phyloP scores from a whole-genome alignment of 208 protist species.

The Leptomonas pyrrhocoris region DNA sequence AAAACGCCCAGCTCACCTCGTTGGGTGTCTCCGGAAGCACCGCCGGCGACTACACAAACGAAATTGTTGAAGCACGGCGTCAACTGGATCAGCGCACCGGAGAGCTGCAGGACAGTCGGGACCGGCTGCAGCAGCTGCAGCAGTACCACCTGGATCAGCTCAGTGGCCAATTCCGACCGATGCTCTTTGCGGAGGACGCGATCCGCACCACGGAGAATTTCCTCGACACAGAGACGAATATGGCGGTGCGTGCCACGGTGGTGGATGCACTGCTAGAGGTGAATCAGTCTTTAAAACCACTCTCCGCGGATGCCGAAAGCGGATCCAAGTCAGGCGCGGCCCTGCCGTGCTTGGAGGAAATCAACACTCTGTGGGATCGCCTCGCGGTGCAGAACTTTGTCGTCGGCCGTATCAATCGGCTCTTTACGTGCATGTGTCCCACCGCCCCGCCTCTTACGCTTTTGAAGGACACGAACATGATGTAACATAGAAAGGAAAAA shows the following conservation, averaged over 20 bases:
- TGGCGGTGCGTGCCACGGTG: constrained; percentile 59
- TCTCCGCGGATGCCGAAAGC: constrained; percentile 9
- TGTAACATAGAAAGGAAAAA: constrained; percentile 10
- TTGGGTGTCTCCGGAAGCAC: not conserved
- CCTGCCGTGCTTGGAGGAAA: constrained; percentile 36
- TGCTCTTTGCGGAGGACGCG: constrained; percentile 36
- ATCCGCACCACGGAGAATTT: constrained; percentile 48
- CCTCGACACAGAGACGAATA: constrained; percentile 67
- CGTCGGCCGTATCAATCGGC: constrained; percentile 52
- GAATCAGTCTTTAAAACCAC: constrained; percentile 30
- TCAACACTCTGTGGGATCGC: constrained; percentile 44
- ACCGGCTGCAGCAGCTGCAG: constrained; percentile 47
- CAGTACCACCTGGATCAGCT: constrained; percentile 68
- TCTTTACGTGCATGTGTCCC: constrained; percentile 61
- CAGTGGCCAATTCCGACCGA: constrained; percentile 47
- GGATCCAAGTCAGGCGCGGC: not conserved
- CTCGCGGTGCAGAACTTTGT: constrained; percentile 69
- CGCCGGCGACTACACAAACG: constrained; percentile 30
- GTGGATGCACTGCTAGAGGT: constrained; percentile 60
- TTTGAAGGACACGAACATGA: constrained; percentile 35
- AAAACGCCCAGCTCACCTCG: not conserved
- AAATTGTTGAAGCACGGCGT: constrained; percentile 42
- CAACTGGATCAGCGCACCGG: constrained; percentile 46
- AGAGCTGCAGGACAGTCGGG: constrained; percentile 45
- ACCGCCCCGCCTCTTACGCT: constrained; percentile 52